These are phyloP conservation scores for Pelargonium myrrhifolium DNA, from an alignment of 441 rosid genomes.

Conservation along the genomic window DNA sequence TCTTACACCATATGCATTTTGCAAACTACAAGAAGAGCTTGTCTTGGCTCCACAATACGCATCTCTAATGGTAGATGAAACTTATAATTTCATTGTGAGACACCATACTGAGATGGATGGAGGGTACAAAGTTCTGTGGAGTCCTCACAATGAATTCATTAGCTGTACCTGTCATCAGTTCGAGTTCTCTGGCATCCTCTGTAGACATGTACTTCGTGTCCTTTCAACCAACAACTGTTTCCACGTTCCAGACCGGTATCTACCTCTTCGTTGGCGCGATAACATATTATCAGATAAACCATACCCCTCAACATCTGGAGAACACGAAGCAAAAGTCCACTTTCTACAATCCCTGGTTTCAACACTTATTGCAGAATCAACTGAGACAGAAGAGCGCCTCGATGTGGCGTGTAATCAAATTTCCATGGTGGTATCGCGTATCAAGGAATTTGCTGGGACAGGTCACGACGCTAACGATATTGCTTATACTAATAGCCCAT, in stretches of 20 bases:
- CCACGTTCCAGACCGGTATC: constrained; percentile 48
- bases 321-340: constrained; percentile 33
- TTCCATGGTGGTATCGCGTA: constrained; percentile 29
- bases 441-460: constrained; percentile 40
- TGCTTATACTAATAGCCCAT: constrained; percentile 27
- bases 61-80: constrained; percentile 41
- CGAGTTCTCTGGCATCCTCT: constrained; percentile 57
- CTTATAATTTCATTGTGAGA: constrained; percentile 37
- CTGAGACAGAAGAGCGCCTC: constrained; percentile 45
- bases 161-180: constrained; percentile 50
- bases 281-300: constrained; percentile 18
- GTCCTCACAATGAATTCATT: constrained; percentile 40
- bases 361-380: constrained; percentile 37
- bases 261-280: constrained; percentile 39
- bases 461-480: constrained; percentile 24
- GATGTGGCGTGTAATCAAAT: constrained; percentile 50
- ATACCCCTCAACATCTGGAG: constrained; percentile 19
- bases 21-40: constrained; percentile 52
- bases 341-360: constrained; percentile 45
- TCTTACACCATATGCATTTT: constrained; percentile 51
- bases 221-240: constrained; percentile 53
- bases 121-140: constrained; percentile 47
- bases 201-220: constrained; percentile 52
- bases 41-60: constrained; percentile 58
- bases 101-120: constrained; percentile 43